These are phyloP conservation scores for Microbotryomycetes sp. DNA, from an alignment of 1,284 basidiomycete species.

Conservation along the genomic window DNA sequence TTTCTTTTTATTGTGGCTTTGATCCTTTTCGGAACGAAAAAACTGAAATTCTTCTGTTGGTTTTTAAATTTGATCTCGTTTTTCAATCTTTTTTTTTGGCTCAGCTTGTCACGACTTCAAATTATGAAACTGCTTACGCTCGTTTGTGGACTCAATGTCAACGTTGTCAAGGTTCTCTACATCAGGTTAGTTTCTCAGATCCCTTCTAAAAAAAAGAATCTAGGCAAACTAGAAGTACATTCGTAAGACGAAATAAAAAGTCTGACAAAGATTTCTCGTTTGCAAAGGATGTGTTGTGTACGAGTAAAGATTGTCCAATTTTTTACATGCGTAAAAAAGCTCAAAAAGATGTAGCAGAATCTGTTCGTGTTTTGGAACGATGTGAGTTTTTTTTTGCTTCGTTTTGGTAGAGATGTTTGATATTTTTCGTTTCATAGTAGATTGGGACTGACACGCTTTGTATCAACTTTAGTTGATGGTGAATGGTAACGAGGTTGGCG, in stretches of 20 bases:
- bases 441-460: conserved; percentile 1
- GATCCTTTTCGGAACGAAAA: not conserved
- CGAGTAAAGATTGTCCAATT: conserved; percentile 94
- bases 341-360: conserved; percentile 89
- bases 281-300: conserved; percentile 82
- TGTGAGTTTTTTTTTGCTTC: conserved; percentile 52
- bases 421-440: not conserved
- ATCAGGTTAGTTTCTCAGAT: conserved; percentile 57
- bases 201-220: not conserved
- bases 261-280: too few species aligned
- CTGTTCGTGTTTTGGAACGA: conserved; percentile 65
- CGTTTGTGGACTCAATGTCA: conserved; percentile 95
- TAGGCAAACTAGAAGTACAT: not conserved
- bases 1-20: not conserved
- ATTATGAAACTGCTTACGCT: conserved; percentile 80
- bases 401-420: not conserved
- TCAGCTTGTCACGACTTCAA: conserved; percentile 58
- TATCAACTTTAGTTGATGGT: conserved; percentile 15
- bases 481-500: conserved; percentile 15
- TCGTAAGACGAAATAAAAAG: not conserved
- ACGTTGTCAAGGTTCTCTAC: conserved; percentile 88
- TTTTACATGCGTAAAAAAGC: conserved; percentile 96
- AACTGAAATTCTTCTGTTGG: too few species aligned
- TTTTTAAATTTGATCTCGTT: too few species aligned
- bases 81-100: not conserved